These are phyloP conservation scores for Fusarium paranaense DNA, from an alignment of 2,329 filamentous ascomycete genomes.

Conservation along the genomic window DNA sequence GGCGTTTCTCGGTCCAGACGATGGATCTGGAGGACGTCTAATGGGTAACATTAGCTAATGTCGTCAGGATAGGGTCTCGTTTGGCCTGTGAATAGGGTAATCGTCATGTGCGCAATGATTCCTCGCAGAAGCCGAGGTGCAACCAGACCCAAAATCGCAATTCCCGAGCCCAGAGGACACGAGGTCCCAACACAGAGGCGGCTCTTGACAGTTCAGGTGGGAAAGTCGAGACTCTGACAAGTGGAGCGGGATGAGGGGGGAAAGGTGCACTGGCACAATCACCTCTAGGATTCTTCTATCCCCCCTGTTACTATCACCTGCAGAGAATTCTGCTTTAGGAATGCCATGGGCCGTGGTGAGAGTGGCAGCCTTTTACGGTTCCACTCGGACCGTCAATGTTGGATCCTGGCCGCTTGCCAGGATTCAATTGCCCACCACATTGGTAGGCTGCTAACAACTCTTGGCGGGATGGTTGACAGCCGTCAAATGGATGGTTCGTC, in stretches of 20 bases:
- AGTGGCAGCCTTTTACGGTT: constrained; percentile 25
- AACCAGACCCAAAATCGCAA: constrained; percentile 27
- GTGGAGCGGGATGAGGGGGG: constrained; percentile 8
- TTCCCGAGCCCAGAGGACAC: constrained; percentile 25
- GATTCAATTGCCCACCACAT: constrained; percentile 39
- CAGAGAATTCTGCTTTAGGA: constrained; percentile 42
- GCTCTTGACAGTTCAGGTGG: constrained; percentile 3
- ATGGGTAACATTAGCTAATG: constrained; percentile 8
- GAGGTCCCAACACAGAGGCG: constrained; percentile 12
- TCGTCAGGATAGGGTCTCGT: constrained; percentile 52
- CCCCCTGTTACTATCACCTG: constrained; percentile 32
- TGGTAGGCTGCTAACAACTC: constrained; percentile 8
- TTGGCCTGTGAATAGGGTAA: constrained; percentile 1
- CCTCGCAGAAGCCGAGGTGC: constrained; percentile 8
- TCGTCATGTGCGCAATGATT: constrained; percentile 10
- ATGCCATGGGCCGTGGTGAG: constrained; percentile 38
- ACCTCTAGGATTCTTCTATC: constrained; percentile 19
- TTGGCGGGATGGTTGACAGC: constrained; percentile 11
- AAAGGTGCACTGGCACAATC: constrained; percentile 11
- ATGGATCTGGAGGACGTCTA: constrained; percentile 71
- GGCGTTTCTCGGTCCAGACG: constrained; percentile 63
- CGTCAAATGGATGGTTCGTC: background rate
- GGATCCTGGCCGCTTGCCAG: constrained; percentile 28
- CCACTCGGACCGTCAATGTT: constrained; percentile 18
- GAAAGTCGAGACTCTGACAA: constrained; percentile 17